These are phyloP conservation scores for Colletotrichum liaoningense DNA, from an alignment of 2,329 filamentous ascomycete genomes.

Conservation along the genomic window DNA sequence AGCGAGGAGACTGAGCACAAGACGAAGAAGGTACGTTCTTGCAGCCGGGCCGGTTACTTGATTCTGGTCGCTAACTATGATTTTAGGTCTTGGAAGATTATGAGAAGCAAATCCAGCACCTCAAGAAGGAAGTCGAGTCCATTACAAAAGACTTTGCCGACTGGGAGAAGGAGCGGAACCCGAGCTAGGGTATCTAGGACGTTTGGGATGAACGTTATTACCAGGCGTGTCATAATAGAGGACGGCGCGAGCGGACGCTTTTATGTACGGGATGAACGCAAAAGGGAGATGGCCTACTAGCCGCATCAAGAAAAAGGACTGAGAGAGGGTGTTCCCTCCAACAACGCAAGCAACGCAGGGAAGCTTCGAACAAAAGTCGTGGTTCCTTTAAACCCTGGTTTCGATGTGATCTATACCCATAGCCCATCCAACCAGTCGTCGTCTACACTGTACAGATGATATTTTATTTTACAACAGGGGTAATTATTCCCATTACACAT, in stretches of 20 bases:
- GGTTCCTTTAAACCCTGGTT: constrained; percentile 6
- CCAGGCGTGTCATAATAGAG: constrained; percentile 10
- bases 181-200: constrained; percentile 31
- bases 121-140: constrained; percentile 78
- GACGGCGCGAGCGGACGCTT: constrained; percentile 13
- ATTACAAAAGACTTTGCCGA: constrained; percentile 67
- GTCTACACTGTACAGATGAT: constrained; percentile 32
- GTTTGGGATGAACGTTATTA: neutral
- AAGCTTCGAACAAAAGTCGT: constrained; percentile 15
- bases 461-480: constrained; percentile 34
- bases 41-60: neutral
- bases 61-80: constrained; percentile 31
- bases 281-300: neutral
- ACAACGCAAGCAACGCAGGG: neutral
- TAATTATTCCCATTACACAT: constrained; percentile 25
- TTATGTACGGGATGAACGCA: neutral
- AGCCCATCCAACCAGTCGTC: constrained; percentile 18
- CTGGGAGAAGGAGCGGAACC: constrained; percentile 64
- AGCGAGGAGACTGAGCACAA: constrained; percentile 78
- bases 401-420: constrained; percentile 19
- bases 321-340: neutral
- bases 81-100: constrained; percentile 81
- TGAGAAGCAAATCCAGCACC: constrained; percentile 80
- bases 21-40: constrained; percentile 76
- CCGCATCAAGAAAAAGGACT: neutral